phyloP scores from a whole-genome alignment of 208 protist genomes.

The Acanthamoeba sp. region DNA sequence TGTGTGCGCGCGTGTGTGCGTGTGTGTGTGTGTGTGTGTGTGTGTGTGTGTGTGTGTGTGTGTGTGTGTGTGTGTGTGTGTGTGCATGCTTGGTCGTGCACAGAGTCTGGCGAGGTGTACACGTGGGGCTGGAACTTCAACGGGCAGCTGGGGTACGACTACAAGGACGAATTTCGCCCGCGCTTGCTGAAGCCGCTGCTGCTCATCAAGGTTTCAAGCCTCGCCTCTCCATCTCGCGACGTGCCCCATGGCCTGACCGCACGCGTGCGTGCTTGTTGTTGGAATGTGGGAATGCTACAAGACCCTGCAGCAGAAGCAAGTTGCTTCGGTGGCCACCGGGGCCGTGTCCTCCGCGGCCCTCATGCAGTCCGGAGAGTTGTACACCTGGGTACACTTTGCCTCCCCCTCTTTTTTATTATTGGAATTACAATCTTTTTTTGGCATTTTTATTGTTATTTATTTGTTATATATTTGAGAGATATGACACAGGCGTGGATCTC shows the following conservation, averaged over 20 bases:
- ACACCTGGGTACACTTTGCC: not conserved
- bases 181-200: slow-evolving; percentile 25
- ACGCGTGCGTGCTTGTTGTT: not conserved
- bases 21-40: no score
- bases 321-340: not conserved
- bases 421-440: not conserved
- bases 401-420: not conserved
- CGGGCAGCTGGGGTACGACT: slow-evolving; percentile 30
- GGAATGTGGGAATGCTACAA: not conserved
- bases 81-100: no score
- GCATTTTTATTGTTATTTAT: no score
- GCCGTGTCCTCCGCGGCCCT: not conserved
- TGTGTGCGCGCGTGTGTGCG: no score
- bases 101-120: slow-evolving; percentile 32
- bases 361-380: not conserved
- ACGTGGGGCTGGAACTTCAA: slow-evolving; percentile 37
- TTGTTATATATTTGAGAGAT: no score
- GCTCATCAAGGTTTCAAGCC: slow-evolving; percentile 43
- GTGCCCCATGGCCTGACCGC: no score
- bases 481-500: no score
- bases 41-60: no score
- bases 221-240: not conserved
- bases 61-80: no score
- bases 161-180: slow-evolving; percentile 35
- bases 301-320: not conserved